Evolutionary conservation across 148 eudicot species (phyloP), one percentile per base, ranked within the genome.

Genomic region (Chenopodium quinoa): DNA sequence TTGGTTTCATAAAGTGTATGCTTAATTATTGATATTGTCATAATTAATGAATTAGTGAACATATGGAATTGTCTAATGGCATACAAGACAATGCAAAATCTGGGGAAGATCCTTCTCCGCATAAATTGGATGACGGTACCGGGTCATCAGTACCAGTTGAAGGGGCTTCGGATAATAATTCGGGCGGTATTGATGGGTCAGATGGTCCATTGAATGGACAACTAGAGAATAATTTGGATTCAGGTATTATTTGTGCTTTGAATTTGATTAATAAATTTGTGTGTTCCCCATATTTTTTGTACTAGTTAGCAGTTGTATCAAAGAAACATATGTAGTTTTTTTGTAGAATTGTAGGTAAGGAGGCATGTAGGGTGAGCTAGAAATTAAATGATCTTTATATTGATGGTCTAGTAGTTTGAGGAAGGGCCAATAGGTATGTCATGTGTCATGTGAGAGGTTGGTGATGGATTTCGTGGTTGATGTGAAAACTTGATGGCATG

Each of bases 21-120:
- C 62, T 64, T 80, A 63, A 11, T 58, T 40, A 76, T 80, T 11
- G 44, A 40, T 40, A 6, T 63, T 52, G 71, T 84, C 44, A 13
- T 75, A 16, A 76, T 80, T 67, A 40, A 62, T 84, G 77, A 64
- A 76, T 64, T 77, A 81, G 86, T 72, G 86, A 81, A 44, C 32
- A 23, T 50, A 32, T 58, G 73, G 83, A 76, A 76, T 48, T 66
- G 17, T 71, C 86, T 73, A 69, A 84, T 25, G 82, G 63, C 17
- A 75, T 79, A 71, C 65, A 76, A 68, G 83, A 80, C 11, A n/a
- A 84, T 48, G 80, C 66, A 64, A 80, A 80, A 63, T 63, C 52
- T 62, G 77, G 63, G 25, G 46, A 75, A 70, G 78, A 77, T 63
- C 62, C 83, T 34, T 32, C 7, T 10, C 56, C 63, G 8, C 74